Conservation (phyloP, 2,329 filamentous ascomycete genomes). For the Colletotrichum tanaceti region DNA sequence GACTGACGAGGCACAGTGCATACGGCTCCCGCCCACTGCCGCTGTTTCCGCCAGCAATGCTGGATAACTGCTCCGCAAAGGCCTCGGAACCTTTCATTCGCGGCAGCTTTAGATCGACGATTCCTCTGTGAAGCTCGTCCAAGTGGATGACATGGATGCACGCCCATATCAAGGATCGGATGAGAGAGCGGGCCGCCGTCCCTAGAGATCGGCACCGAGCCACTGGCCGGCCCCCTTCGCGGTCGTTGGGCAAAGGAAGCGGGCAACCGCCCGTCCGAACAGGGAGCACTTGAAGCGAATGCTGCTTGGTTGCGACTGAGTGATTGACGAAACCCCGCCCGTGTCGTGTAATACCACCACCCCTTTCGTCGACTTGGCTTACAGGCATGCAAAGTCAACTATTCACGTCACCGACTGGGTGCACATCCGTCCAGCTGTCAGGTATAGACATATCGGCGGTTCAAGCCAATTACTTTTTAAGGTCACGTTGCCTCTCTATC, state of each 20-base stretch:
- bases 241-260: neutral
- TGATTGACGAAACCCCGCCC: too few relatives aligned
- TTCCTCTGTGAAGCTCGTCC: neutral
- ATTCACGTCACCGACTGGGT: too few relatives aligned
- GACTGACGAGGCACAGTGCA: neutral
- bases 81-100: too few relatives aligned
- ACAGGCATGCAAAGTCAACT: too few relatives aligned
- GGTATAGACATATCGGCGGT: neutral
- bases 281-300: too few relatives aligned
- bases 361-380: too few relatives aligned
- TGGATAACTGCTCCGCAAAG: neutral
- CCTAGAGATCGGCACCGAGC: neutral
- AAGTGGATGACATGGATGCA: neutral
- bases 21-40: neutral
- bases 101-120: neutral
- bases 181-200: conserved; percentile 1
- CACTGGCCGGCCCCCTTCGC: neutral
- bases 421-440: neutral
- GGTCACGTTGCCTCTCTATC: conserved; percentile 26
- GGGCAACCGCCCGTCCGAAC: too few relatives aligned
- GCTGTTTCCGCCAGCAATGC: neutral
- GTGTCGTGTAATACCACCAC: too few relatives aligned
- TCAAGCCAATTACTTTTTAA: conserved; percentile 34
- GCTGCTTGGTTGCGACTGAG: too few relatives aligned
- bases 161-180: neutral